Evolutionary conservation across 1,284 basidiomycete genomes (phyloP), one percentile per base, ranked within the genome.

Genomic region (Fomitopsis schrenkii): DNA sequence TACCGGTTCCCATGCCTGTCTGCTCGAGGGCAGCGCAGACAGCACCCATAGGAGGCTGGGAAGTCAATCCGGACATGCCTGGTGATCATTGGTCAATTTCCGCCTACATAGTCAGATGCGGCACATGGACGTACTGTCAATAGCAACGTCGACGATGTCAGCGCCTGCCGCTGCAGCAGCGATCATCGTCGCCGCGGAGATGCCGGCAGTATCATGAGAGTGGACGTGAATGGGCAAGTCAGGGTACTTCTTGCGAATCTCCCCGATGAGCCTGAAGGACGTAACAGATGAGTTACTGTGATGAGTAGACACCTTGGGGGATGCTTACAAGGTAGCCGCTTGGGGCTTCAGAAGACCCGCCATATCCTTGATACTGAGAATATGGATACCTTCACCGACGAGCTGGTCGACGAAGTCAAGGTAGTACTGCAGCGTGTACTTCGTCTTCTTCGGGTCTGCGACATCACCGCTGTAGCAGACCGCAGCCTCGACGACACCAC

Each of bases 401-500:
- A 99, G 90, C 78, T 98, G 84, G 69, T 96, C 90, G 64, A 97
- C 88, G 74, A 99, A 95, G 81, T 97, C 89, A 68, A 99, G 85
- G 80, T 99, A 99, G 82, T 99, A 99, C 74, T 98, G 81, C 59
- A 99, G 83, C 30, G 97, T 98, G 81, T 99, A 99, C 81, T 99
- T 99, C 69, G 85, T 95, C 80, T 96, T 95, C 77, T 92, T 95
- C 61, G 94, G 91, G 79, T 88, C 93, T 58, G 95, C 97, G 57
- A 98, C 93, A 75, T 99, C 97, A 67, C 97, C 97, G 68, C 94
- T 97, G 83, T 99, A 99, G 82, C 97, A 99, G 71, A 99, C 95
- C 65, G 95, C 96, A 54, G 94, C 97, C 76, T 98, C 95, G 63
- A 91, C 90, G 58, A 99, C 97, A 85, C 97, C 97, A 62, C 97